Percentiles rank a stretch among this genome's conserved stretches.
phyloP scores from a whole-genome alignment of 1,139 yeast genomes.

The Hansenula anomala region DNA sequence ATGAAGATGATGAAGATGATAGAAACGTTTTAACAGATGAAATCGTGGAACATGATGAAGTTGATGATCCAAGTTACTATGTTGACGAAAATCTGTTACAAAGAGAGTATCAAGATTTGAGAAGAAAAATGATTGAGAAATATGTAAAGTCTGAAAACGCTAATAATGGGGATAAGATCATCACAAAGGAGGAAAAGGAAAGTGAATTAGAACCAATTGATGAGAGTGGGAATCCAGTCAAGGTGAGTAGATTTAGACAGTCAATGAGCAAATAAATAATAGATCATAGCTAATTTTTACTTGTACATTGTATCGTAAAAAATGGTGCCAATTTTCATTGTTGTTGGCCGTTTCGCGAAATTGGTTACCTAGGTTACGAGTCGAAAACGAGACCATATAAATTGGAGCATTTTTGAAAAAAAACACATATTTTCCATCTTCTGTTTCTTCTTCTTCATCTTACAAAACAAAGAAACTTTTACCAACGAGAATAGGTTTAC shows the following conservation, averaged over 20 bases:
- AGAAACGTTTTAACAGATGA: conserved; percentile 28
- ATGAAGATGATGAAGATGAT: conserved; percentile 21
- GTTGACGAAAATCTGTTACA: conserved; percentile 26
- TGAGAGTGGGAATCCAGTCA: conserved; percentile 54
- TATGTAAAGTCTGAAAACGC: conserved; percentile 8
- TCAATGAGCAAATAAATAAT: conserved; percentile 25
- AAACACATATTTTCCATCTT: background rate
- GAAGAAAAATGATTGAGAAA: conserved; percentile 19
- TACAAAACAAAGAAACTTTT: background rate
- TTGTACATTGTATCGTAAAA: too few species aligned
- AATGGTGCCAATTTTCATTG: too few species aligned
- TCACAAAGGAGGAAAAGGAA: conserved; percentile 38
- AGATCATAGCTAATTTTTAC: background rate
- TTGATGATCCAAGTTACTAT: conserved; percentile 34
- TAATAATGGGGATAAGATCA: conserved; percentile 9
- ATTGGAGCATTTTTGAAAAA: background rate
- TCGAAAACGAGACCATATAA: too few species aligned
- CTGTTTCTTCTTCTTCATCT: background rate
- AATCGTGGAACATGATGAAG: conserved; percentile 35
- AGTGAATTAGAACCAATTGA: conserved; percentile 69
- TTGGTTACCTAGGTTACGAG: too few species aligned
- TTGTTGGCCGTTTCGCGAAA: too few species aligned
- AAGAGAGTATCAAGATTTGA: conserved; percentile 31
- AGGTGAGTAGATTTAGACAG: conserved; percentile 66
- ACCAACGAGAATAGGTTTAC: conserved; percentile 4